phyloP scores from a whole-genome alignment of 257 asterid genomes.

The Henckelia pumila region DNA sequence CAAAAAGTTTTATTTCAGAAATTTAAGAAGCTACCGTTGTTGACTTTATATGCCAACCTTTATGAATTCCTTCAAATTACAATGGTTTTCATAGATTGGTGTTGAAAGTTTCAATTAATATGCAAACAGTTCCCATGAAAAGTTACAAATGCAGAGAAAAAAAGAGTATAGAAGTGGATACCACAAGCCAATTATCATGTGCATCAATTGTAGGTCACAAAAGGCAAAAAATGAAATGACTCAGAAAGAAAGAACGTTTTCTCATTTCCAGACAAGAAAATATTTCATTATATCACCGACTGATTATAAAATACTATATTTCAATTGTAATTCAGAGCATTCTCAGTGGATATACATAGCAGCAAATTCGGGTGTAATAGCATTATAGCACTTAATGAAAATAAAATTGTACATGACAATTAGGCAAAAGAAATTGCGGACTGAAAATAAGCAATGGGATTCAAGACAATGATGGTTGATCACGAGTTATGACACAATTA shows the following conservation, averaged over 20 bases:
- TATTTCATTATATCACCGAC: background rate
- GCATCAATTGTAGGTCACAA: background rate
- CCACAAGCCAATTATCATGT: background rate
- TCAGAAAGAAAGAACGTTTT: background rate
- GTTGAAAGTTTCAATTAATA: background rate
- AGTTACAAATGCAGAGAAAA: background rate
- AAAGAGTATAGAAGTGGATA: background rate
- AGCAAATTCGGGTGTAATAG: conserved; percentile 9
- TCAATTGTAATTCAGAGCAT: conserved; percentile 6
- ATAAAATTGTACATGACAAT: background rate
- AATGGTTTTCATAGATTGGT: conserved; percentile 3
- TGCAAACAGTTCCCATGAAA: background rate
- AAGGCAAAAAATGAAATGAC: background rate
- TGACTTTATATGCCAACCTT: conserved; percentile 17
- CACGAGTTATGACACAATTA: background rate
- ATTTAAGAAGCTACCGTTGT: conserved; percentile 2
- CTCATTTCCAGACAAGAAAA: conserved; percentile 2
- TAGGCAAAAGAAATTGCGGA: background rate
- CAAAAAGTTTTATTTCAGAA: conserved; percentile 8
- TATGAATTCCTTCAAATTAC: background rate
- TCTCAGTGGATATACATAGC: conserved; percentile 7
- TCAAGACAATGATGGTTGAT: conserved; percentile 3
- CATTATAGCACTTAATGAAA: background rate
- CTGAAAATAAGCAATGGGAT: background rate
- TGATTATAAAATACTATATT: background rate